These are phyloP conservation scores for Albophoma yamanashiensis DNA, from an alignment of 2,329 filamentous ascomycete genomes.

Conservation along the genomic window DNA sequence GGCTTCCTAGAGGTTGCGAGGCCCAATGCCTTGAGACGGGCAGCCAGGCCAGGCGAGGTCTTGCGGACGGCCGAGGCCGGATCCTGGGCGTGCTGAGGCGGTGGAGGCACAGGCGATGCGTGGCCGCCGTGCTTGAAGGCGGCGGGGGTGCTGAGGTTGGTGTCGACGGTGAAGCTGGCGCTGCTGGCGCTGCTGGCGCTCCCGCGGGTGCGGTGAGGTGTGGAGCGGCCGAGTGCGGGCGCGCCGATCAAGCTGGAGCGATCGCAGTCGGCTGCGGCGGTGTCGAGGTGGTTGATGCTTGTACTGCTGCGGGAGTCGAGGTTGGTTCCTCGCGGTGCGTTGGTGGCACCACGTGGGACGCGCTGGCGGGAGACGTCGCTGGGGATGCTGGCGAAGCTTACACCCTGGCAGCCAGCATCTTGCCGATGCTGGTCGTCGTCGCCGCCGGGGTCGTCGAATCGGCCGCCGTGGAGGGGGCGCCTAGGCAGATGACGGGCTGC, in stretches of 20 bases:
- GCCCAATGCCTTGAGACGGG: slow-evolving; percentile 53
- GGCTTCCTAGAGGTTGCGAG: slow-evolving; percentile 38
- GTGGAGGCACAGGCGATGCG: slow-evolving; percentile 3
- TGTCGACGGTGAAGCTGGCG: not conserved
- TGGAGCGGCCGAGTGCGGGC: slow-evolving; percentile 4
- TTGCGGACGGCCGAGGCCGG: slow-evolving; percentile 34
- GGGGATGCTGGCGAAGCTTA: slow-evolving; percentile 18
- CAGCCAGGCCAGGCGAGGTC: slow-evolving; percentile 53
- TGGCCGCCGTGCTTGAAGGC: slow-evolving; percentile 1
- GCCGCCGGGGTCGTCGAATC: not conserved
- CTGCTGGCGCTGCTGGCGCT: slow-evolving; percentile 3
- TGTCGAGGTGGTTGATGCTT: not conserved
- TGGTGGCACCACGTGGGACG: slow-evolving; percentile 16
- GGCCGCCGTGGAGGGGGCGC: not conserved
- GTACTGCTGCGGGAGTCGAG: slow-evolving; percentile 2
- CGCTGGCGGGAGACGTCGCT: slow-evolving; percentile 14
- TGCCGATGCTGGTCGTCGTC: not conserved
- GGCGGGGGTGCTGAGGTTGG: not conserved
- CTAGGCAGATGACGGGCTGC: not conserved
- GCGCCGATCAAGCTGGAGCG: slow-evolving; percentile 1
- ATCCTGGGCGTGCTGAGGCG: slow-evolving; percentile 11
- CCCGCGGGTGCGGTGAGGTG: slow-evolving; percentile 1
- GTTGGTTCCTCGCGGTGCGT: slow-evolving; percentile 9
- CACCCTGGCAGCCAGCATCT: slow-evolving; percentile 10
- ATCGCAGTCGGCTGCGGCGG: slow-evolving; percentile 1